Base-by-base conservation (phyloP, 2,329 filamentous ascomycete genomes). In the Moelleriella libera region DNA sequence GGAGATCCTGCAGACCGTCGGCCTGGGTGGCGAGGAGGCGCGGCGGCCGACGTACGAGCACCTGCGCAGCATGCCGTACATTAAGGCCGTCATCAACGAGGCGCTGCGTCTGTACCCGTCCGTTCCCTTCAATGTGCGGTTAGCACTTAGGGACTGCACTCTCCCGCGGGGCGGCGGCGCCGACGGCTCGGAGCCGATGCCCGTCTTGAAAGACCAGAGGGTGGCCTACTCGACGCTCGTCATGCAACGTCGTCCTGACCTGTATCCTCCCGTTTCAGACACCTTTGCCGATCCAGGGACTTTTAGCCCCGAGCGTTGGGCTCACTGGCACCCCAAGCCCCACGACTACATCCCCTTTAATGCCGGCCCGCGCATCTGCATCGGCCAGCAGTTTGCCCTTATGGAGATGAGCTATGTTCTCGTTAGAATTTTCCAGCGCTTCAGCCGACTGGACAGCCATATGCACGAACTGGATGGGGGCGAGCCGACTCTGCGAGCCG, bases 1-100 rank as follows among this genome's bases (percentile, higher is more conserved):
- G 29, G 88, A 95, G 63, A 88, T 95, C 57, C 62, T 81, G 30
- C 60, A 73, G 2, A 69, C 70, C 0, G 75, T 95, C 5, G 88
- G 88, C 2, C 62, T 74, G 3, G 21, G 21, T 21, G 21, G 21
- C 21, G 21, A 21, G 21, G 21, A 21, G 6, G 67, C 77, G 11
- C 65, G 72, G 5, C 66, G 71, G 4, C 82, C 82, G 0, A 88
- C 83, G 0, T 95, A 94, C 62, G 74, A 78, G 10, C 78, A 95
- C 59, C 72, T 95, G 50, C 95, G 94, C 70, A 74, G 74, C 53
- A 94, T 95, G 88, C 83, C 84, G 57, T 95, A 90, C 61, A 76
- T 92, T 49, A 70, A 79, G 63, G 71, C 82, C 55, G 67, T 84
- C 45, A 73, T 94, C 56, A 83, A 86, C 65, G 87, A 94, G 66